Evolutionary conservation across 805 yeast species (phyloP), one percentile per base, ranked within the genome.

Genomic region (Wickerhamiella brachini): DNA sequence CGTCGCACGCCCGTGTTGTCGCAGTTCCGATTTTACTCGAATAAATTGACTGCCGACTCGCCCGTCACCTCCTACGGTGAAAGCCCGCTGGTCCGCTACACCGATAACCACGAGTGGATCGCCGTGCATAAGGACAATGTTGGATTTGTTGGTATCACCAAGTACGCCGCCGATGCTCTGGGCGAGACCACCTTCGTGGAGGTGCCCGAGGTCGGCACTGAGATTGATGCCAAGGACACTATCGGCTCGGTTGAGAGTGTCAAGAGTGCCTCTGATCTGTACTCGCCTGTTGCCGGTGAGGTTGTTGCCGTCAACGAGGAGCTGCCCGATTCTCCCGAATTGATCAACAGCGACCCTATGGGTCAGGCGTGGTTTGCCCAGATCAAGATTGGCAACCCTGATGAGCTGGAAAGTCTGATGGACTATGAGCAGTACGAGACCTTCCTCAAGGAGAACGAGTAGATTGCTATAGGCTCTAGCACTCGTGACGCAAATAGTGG

Each of bases 131-230:
- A 78, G 24, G 95, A 89, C 68, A 85, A 85, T 54, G 73, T 81
- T 44, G 69, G 90, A 1, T 88, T 81, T 61, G 73, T 90, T 51
- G 98, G 98, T 29, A 87, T 93, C 68, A 88, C 98, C 52, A 79
- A 78, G 61, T 89, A 93, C 65, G 98, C 98, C 18, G 83, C 96
- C 21, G 95, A 88, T 62, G 95, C 97, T 7, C 77, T 93, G 54
- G 98, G 98, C 45, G 98, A 93, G 69, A 94, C 95, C 51, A 94
- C 97, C 3, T 93, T 75, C 65, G 83, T 89, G 53, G 98, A 93
- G 69, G 74, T 90, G 59, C 95, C 95, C 46, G 89, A 82, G 58
- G 77, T 76, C 41, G 85, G 81, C 42, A 76, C 74, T 42, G 71
- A 63, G 29, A 73, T 82, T 51, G 80, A 72, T 52, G 74, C 75